A percentile compares a stretch with the other conserved stretches of the same genome.
phyloP scores from a whole-genome alignment of 1,139 yeast species.

The Debaryomyces singareniensis region DNA sequence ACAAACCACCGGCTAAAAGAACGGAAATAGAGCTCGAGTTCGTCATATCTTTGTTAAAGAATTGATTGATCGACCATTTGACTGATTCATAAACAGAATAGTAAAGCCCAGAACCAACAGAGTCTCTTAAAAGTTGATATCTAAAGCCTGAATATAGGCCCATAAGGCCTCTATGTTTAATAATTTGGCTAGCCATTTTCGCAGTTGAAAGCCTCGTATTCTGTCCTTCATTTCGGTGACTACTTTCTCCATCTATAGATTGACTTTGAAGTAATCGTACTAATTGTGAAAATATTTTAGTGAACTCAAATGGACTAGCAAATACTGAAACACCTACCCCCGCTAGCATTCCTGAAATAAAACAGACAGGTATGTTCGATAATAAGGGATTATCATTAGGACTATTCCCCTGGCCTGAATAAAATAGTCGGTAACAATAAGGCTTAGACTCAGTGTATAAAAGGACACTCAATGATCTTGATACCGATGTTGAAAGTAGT shows the following conservation, averaged over 20 bases:
- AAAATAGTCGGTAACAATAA: conserved; percentile 25
- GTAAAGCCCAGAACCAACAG: conserved; percentile 66
- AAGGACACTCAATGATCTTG: conserved; percentile 63
- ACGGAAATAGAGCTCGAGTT: conserved; percentile 30
- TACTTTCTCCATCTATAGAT: conserved; percentile 9
- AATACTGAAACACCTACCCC: conserved; percentile 61
- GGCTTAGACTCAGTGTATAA: conserved; percentile 59
- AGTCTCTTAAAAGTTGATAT: conserved; percentile 63
- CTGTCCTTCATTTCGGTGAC: neutral
- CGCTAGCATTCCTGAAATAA: conserved; percentile 58
- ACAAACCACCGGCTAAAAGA: conserved; percentile 66
- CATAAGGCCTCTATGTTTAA: conserved; percentile 48
- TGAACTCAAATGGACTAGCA: conserved; percentile 83
- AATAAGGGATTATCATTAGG: conserved; percentile 26
- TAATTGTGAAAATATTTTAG: conserved; percentile 76
- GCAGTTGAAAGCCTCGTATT: conserved; percentile 16
- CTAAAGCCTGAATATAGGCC: conserved; percentile 72
- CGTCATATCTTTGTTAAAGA: conserved; percentile 25
- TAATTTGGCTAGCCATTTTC: conserved; percentile 44
- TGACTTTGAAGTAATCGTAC: conserved; percentile 38
- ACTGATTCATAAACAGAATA: conserved; percentile 71
- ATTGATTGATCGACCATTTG: conserved; percentile 39
- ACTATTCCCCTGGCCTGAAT: conserved; percentile 8
- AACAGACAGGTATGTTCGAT: conserved; percentile 59
- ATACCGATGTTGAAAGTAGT: conserved; percentile 55